Evolutionary conservation across 495 filamentous ascomycete genomes (phyloP), one percentile per base, ranked within the genome.

Genomic region (Zalerion maritima): DNA sequence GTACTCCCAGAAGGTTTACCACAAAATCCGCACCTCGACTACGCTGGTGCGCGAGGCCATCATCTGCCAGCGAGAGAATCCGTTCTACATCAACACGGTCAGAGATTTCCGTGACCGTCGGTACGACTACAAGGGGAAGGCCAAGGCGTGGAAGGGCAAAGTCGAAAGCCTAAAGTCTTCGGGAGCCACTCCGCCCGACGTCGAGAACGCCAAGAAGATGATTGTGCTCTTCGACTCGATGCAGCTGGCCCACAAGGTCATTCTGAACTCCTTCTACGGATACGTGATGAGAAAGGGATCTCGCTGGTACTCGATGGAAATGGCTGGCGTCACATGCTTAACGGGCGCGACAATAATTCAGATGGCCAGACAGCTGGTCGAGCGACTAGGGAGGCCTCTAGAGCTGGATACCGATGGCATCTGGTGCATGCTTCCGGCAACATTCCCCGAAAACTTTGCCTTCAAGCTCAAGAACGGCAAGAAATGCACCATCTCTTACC

Each of bases 341-440:
- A 99, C 89, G 1, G 89, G 89, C 32, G 89, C 89, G 10, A 83
- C 75, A 32, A 99, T 99, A 49, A 99, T 99, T 49, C 89, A 96
- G 47, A 77, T 99, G 71, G 89, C 89, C 11, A 71, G 86, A 50
- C 79, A 91, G 41, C 67, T 99, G 11, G 86, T 99, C 7, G 89
- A 99, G 45, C 70, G 89, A 10, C 78, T 99, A 12, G 89, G 89
- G 12, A 73, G 89, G 22, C 89, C 89, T 0, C 62, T 99, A 26
- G 89, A 99, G 55, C 69, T 99, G n/a, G 89, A 99, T 55, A 99
- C 89, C 2, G 89, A 99, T 46, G 89, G 89, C 72, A 99, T 99
- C 46, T 99, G 89, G 89, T 99, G 89, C 64, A 99, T 99, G 72
- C 66, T 99, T 42, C 89, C 89, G 0, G 89, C 83, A 2, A 86